Conservation (phyloP, 805 yeast genomes). For the Ogataea polymorpha region DNA sequence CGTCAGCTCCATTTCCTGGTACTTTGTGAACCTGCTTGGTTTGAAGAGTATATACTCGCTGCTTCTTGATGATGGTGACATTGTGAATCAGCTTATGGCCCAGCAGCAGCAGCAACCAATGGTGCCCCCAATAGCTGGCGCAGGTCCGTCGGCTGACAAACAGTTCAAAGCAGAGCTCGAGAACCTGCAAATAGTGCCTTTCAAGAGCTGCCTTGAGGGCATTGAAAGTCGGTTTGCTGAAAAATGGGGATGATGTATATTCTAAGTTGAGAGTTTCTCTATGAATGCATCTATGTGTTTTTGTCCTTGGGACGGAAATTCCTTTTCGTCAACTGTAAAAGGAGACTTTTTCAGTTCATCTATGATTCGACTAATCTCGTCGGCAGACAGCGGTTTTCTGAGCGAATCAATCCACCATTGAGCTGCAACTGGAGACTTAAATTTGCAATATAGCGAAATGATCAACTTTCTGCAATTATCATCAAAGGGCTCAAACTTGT, state of each 20-base stretch:
- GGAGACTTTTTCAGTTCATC: not conserved
- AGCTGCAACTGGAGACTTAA: slow-evolving; percentile 26
- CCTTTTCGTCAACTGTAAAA: not conserved
- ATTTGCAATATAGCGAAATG: slow-evolving; percentile 19
- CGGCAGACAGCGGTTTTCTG: not conserved
- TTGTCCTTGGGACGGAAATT: slow-evolving; percentile 9
- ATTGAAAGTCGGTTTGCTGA: slow-evolving; percentile 55
- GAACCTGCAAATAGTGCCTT: slow-evolving; percentile 38
- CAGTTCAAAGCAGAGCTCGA: slow-evolving; percentile 71
- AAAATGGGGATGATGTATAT: slow-evolving; percentile 11
- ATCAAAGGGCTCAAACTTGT: slow-evolving; percentile 12
- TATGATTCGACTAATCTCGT: slow-evolving; percentile 7
- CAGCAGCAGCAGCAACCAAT: slow-evolving; percentile 35
- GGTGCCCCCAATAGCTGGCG: slow-evolving; percentile 42
- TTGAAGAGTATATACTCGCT: slow-evolving; percentile 75
- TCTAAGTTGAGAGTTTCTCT: slow-evolving; percentile 4
- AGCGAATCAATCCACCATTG: slow-evolving; percentile 20
- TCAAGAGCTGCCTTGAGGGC: slow-evolving; percentile 57
- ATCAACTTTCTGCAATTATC: slow-evolving; percentile 14
- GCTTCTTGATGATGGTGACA: slow-evolving; percentile 51
- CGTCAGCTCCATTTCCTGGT: slow-evolving; percentile 95
- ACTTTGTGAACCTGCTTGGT: slow-evolving; percentile 83
- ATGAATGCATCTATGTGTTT: slow-evolving; percentile 9
- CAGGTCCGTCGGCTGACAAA: slow-evolving; percentile 60
- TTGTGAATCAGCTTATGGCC: slow-evolving; percentile 43